phyloP scores from a whole-genome alignment of 345 rosid genomes.

The Nasturtium officinale region DNA sequence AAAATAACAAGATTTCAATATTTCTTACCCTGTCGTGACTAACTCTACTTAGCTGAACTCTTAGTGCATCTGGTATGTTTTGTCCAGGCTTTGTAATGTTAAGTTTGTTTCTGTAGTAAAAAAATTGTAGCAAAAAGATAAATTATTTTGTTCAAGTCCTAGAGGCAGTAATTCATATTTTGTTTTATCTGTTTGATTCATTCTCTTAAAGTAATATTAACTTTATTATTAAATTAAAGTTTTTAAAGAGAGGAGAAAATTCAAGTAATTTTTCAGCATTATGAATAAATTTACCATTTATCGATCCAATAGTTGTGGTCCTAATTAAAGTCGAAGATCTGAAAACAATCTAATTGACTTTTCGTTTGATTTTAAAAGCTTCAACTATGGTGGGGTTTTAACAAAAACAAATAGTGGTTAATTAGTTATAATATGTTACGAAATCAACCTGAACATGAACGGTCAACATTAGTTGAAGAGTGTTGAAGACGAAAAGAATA shows the following conservation, averaged over 20 bases:
- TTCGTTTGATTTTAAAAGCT: neutral
- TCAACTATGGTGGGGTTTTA: neutral
- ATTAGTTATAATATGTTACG: slow-evolving; percentile 20
- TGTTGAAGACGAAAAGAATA: slow-evolving; percentile 40
- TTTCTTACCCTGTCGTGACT: slow-evolving; percentile 28
- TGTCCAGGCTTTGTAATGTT: slow-evolving; percentile 40
- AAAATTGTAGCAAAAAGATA: neutral
- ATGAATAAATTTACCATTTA: neutral
- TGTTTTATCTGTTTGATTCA: neutral
- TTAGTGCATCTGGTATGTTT: slow-evolving; percentile 14
- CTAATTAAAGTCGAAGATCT: neutral
- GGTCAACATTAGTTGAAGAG: slow-evolving; percentile 31
- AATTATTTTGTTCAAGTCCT: neutral
- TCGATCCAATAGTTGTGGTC: neutral
- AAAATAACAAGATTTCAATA: neutral
- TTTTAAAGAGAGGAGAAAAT: neutral
- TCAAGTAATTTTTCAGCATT: neutral
- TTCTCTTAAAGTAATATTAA: neutral
- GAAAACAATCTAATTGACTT: neutral
- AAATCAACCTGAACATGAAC: slow-evolving; percentile 16
- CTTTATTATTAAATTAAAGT: neutral
- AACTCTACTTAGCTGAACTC: slow-evolving; percentile 39
- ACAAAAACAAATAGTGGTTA: neutral
- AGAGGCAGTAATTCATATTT: neutral
- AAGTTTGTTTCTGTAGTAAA: slow-evolving; percentile 25